A percentile compares a stretch with the other conserved stretches of the same genome.
Evolutionary conservation across 371 early-diverging fungal species (phyloP).

Genomic region (Haplosporangium sp.): DNA sequence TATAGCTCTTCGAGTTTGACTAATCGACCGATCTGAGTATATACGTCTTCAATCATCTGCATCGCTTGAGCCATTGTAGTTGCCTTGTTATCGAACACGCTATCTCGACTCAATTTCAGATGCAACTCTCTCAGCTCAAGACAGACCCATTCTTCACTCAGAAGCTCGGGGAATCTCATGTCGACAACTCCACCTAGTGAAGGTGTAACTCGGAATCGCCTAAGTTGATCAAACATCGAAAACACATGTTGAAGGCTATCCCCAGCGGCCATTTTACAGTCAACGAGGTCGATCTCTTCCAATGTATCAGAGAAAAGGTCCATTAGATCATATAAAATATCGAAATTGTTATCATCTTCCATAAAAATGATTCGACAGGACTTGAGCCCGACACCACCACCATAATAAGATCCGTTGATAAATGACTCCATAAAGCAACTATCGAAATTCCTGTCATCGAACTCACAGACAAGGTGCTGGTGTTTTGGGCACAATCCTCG

Average conservation of each 20-base stretch:
- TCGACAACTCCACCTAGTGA: neutral
- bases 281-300: neutral
- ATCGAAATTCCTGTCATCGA: no score
- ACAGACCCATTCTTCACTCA: neutral
- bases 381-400: neutral
- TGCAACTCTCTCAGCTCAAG: neutral
- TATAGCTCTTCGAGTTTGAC: neutral
- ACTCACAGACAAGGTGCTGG: neutral
- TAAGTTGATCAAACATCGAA: neutral
- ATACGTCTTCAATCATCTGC: neutral
- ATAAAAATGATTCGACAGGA: neutral
- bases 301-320: neutral
- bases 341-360: neutral
- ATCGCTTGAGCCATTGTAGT: neutral
- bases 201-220: neutral
- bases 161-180: neutral
- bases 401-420: no score
- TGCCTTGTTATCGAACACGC: no score
- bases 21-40: conserved; percentile 3
- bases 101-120: neutral
- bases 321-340: neutral
- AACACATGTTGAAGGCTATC: neutral
- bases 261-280: neutral
- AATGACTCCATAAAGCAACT: no score
- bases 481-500: neutral